phyloP scores from a whole-genome alignment of 2,329 filamentous ascomycete species.

The Chalaropsis thielavioides region DNA sequence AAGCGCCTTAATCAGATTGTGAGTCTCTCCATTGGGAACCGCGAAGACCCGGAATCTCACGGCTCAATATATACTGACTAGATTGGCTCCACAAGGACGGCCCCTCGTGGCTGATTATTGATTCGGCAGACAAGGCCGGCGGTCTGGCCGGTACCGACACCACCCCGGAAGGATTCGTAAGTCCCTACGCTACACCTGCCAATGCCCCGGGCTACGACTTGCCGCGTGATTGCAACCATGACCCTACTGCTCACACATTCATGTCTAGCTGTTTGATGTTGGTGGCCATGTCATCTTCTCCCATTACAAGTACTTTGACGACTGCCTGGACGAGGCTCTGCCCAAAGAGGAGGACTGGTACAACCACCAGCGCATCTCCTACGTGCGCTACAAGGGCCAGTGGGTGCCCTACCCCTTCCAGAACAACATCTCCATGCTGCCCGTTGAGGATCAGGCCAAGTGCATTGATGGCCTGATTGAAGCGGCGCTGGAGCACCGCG shows the following conservation, averaged over 20 bases:
- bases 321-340: slow-evolving; percentile 92
- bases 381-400: slow-evolving; percentile 87
- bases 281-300: slow-evolving; percentile 98
- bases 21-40: slow-evolving; percentile 27
- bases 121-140: slow-evolving; percentile 80
- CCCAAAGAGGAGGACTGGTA: slow-evolving; percentile 93
- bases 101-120: slow-evolving; percentile 91
- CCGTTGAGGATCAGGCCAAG: slow-evolving; percentile 90
- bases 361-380: slow-evolving; percentile 95
- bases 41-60: slow-evolving; percentile 6
- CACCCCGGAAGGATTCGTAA: slow-evolving; percentile 91
- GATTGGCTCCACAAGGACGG: slow-evolving; percentile 45
- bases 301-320: slow-evolving; percentile 99
- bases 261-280: slow-evolving; percentile 79
- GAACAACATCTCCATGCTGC: slow-evolving; percentile 98
- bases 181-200: slow-evolving; percentile 30
- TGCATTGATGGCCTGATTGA: slow-evolving; percentile 95
- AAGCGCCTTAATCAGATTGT: slow-evolving; percentile 97
- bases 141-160: slow-evolving; percentile 92
- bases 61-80: slow-evolving; percentile 21
- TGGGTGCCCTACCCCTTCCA: slow-evolving; percentile 99
- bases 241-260: slow-evolving; percentile 6
- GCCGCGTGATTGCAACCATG: neutral
- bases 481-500: slow-evolving; percentile 66
- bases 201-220: neutral